Percentiles rank a stretch among this genome's conserved stretches.
Evolutionary conservation across 306 rosid species (phyloP).

Genomic region (Pyrus bretschneideri): DNA sequence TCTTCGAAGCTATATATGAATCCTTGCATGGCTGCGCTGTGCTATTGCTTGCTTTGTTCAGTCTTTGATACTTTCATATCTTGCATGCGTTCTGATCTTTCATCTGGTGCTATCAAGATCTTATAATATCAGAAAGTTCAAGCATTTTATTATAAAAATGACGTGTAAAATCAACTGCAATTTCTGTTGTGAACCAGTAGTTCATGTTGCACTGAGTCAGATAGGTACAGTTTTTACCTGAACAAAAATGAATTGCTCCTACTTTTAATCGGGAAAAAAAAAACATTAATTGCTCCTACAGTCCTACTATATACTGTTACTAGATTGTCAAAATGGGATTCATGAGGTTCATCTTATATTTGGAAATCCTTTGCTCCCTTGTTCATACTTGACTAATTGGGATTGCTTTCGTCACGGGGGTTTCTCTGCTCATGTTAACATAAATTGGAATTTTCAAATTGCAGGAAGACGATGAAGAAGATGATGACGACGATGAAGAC

Average conservation of each 20-base stretch:
- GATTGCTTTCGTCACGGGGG: not conserved
- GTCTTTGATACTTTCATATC: not conserved
- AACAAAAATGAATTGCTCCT: not conserved
- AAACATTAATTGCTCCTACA: too few relatives aligned
- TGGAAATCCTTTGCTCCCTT: not conserved
- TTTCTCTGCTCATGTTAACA: not conserved
- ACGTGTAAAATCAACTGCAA: not conserved
- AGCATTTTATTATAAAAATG: not conserved
- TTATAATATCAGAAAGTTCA: not conserved
- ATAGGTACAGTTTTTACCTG: not conserved
- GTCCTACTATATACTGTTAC: too few relatives aligned
- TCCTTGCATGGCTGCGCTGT: not conserved
- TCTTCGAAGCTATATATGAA: not conserved
- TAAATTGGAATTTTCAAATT: not conserved
- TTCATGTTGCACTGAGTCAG: not conserved
- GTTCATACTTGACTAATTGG: not conserved
- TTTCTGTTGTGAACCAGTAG: not conserved
- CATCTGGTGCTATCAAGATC: not conserved
- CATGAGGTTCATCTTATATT: not conserved
- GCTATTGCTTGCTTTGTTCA: not conserved
- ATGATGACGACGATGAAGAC: constrained; percentile 13
- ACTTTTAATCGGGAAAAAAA: too few relatives aligned
- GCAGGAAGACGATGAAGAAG: constrained; percentile 21
- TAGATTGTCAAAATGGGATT: too few relatives aligned
- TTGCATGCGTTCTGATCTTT: not conserved